Evolutionary conservation across 2,329 filamentous ascomycete species (phyloP).

Genomic region (Pleurostoma richardsiae): DNA sequence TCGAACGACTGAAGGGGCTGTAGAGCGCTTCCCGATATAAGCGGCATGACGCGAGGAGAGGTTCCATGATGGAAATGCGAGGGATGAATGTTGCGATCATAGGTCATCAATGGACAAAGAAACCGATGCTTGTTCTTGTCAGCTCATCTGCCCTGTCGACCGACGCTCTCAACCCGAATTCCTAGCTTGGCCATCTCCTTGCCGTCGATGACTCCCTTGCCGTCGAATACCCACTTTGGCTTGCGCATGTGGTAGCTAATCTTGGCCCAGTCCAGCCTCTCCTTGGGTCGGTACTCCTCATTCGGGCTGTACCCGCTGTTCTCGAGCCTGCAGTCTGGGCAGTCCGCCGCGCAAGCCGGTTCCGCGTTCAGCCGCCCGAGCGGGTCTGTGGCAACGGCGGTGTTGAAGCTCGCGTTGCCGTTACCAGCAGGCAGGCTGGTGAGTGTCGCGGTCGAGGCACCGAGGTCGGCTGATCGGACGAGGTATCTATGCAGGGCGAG

Average conservation of each 20-base stretch:
- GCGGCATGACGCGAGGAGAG: too few species aligned
- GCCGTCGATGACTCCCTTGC: slow-evolving; percentile 47
- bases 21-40: too few species aligned
- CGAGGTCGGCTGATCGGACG: slow-evolving; percentile 19
- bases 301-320: slow-evolving; percentile 36
- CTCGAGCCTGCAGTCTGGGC: slow-evolving; percentile 44
- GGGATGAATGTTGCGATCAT: too few species aligned
- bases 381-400: slow-evolving; percentile 30
- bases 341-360: slow-evolving; percentile 37
- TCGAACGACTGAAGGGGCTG: too few species aligned
- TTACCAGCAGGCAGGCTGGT: too few species aligned
- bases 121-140: too few species aligned
- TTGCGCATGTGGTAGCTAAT: slow-evolving; percentile 44
- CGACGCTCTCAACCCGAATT: slow-evolving; percentile 47
- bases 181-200: slow-evolving; percentile 43
- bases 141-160: slow-evolving; percentile 19
- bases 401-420: background rate
- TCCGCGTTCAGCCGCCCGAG: slow-evolving; percentile 37
- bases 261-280: slow-evolving; percentile 45
- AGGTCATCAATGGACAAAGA: too few species aligned
- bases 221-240: slow-evolving; percentile 53
- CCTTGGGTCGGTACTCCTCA: slow-evolving; percentile 39
- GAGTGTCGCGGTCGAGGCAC: background rate
- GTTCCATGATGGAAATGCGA: too few species aligned
- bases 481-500: slow-evolving; percentile 42